phyloP scores from a whole-genome alignment of 257 asterid genomes.

The Echites panduratus region DNA sequence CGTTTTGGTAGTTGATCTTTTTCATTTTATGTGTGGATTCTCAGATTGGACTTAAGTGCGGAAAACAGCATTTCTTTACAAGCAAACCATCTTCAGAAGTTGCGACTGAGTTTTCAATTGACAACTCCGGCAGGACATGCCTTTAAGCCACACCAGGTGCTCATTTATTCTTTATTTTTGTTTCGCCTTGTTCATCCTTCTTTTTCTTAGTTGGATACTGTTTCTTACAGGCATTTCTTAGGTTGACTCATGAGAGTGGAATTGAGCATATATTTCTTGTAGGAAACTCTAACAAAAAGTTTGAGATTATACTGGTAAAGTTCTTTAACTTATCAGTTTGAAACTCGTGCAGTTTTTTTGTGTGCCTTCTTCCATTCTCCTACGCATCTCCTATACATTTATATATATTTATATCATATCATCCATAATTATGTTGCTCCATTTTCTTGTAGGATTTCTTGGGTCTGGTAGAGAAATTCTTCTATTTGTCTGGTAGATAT shows the following conservation, averaged over 20 bases:
- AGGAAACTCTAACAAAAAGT: constrained; percentile 59
- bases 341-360: neutral
- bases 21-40: constrained; percentile 9
- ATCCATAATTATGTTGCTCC: neutral
- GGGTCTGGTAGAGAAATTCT: constrained; percentile 90
- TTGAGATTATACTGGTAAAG: constrained; percentile 71
- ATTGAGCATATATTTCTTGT: constrained; percentile 89
- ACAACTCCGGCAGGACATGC: constrained; percentile 66
- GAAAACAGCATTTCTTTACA: constrained; percentile 50
- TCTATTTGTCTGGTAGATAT: constrained; percentile 79
- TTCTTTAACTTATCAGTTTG: constrained; percentile 8
- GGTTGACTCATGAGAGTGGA: constrained; percentile 73
- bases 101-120: constrained; percentile 63
- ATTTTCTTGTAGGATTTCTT: constrained; percentile 78
- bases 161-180: constrained; percentile 9
- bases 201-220: constrained; percentile 16
- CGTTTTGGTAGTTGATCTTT: neutral
- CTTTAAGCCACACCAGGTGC: constrained; percentile 91
- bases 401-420: no score
- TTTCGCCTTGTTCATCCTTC: constrained; percentile 3
- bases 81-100: constrained; percentile 96
- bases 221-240: constrained; percentile 72
- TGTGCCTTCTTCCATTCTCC: neutral
- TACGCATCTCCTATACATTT: no score
- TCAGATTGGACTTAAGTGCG: constrained; percentile 64